Percentiles rank a stretch among this genome's conserved stretches.
Conservation (phyloP, 2,329 filamentous ascomycete genomes). For the Diaporthe aspalathi region DNA sequence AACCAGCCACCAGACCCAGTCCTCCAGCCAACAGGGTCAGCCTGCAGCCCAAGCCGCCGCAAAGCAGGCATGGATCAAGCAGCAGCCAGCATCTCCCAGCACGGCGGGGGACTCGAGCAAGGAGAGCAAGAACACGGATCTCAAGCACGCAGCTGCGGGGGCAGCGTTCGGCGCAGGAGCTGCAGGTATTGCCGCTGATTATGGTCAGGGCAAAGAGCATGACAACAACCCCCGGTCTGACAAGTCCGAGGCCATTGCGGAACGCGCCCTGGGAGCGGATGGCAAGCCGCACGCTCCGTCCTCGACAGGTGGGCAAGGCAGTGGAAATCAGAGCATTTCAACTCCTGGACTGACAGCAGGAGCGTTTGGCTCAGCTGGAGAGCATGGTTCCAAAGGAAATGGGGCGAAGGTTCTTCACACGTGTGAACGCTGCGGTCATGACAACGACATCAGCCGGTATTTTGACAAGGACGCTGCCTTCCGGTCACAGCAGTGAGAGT, state of each 20-base stretch:
- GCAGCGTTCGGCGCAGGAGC: constrained; percentile 14
- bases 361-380: neutral
- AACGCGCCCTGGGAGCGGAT: constrained; percentile 28
- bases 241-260: constrained; percentile 27
- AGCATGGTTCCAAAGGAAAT: constrained; percentile 34
- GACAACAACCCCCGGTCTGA: constrained; percentile 23
- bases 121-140: neutral
- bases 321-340: neutral
- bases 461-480: constrained; percentile 41
- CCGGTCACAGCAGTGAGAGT: neutral
- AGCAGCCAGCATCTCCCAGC: neutral
- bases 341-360: neutral
- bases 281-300: constrained; percentile 20
- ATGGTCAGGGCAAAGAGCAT: constrained; percentile 33
- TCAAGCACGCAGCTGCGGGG: neutral
- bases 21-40: neutral
- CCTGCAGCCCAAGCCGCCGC: constrained; percentile 29
- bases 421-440: constrained; percentile 41
- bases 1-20: neutral
- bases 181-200: constrained; percentile 19
- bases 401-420: constrained; percentile 40
- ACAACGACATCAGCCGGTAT: constrained; percentile 43
- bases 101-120: neutral
- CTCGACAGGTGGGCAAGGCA: neutral
- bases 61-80: constrained; percentile 28